Conservation (phyloP, 768 basidiomycete species). For the Phallus indusiatus region DNA sequence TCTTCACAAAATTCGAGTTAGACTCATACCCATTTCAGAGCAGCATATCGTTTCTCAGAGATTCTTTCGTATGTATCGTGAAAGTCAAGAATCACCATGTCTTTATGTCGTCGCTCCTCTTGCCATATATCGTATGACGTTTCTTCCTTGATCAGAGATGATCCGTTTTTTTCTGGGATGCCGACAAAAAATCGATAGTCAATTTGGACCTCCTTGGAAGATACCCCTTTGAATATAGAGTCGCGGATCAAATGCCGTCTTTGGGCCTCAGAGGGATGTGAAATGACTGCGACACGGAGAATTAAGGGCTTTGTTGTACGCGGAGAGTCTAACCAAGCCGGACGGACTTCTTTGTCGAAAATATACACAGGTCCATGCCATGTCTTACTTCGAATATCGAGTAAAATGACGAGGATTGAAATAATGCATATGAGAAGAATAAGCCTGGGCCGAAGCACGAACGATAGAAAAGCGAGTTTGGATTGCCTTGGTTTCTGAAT, state of each 20-base stretch:
- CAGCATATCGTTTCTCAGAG: not conserved
- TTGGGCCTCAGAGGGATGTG: not conserved
- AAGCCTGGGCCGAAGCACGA: not conserved
- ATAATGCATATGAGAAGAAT: not conserved
- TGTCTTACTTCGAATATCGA: not conserved
- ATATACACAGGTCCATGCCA: not conserved
- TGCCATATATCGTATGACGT: not conserved
- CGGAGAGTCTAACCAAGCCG: not conserved
- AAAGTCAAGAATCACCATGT: not conserved
- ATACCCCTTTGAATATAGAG: not conserved
- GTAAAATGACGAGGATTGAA: not conserved
- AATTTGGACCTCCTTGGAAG: not conserved
- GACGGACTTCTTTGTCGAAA: not conserved
- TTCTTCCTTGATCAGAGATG: not conserved
- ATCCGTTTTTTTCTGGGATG: not conserved
- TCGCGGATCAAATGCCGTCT: not conserved
- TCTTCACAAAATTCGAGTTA: not conserved
- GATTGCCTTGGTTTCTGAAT: too few species aligned
- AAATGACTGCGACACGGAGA: conserved; percentile 1
- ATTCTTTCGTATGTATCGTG: not conserved
- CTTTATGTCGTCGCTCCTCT: not conserved
- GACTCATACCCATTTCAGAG: not conserved
- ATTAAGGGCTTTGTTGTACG: not conserved
- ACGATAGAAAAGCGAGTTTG: too few species aligned
- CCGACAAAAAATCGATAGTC: conserved; percentile 1